phyloP scores from a whole-genome alignment of 495 filamentous ascomycete species.

The Bacidia rubella region DNA sequence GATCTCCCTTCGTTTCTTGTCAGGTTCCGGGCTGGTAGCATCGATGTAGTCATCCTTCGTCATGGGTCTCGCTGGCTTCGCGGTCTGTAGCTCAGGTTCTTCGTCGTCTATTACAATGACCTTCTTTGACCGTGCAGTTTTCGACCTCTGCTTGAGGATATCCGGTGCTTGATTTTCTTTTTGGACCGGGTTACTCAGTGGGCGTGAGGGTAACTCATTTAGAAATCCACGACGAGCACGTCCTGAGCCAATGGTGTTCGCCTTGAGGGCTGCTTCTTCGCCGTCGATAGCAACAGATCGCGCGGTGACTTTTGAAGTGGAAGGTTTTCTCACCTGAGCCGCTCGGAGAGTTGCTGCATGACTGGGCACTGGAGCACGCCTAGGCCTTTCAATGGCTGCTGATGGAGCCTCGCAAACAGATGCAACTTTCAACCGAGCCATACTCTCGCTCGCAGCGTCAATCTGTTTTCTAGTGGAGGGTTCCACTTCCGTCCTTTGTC shows the following conservation, averaged over 20 bases:
- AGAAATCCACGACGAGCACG: conserved; percentile 11
- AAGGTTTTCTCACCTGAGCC: conserved; percentile 8
- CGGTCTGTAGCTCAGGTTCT: background rate
- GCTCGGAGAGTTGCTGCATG: conserved; percentile 16
- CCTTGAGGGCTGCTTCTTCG: background rate
- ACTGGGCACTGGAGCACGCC: conserved; percentile 13
- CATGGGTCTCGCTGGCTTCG: background rate
- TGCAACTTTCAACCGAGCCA: background rate
- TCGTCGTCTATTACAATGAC: conserved; percentile 8
- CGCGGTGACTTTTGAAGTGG: background rate
- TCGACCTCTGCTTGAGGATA: conserved; percentile 7
- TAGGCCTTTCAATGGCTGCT: background rate
- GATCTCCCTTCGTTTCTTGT: conserved; percentile 15
- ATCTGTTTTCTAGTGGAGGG: background rate
- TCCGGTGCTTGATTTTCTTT: conserved; percentile 3
- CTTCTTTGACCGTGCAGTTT: conserved; percentile 13
- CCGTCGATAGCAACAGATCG: background rate
- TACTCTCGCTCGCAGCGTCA: background rate
- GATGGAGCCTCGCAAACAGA: background rate
- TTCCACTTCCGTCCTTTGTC: background rate
- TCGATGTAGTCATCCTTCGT: conserved; percentile 13
- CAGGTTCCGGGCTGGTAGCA: conserved; percentile 6
- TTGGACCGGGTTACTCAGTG: background rate
- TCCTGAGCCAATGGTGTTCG: background rate
- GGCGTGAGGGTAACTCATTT: conserved; percentile 16